Percentiles rank a stretch among this genome's conserved stretches.
Evolutionary conservation across 2,329 filamentous ascomycete genomes (phyloP).

Genomic region (Cyanodermella asteris): DNA sequence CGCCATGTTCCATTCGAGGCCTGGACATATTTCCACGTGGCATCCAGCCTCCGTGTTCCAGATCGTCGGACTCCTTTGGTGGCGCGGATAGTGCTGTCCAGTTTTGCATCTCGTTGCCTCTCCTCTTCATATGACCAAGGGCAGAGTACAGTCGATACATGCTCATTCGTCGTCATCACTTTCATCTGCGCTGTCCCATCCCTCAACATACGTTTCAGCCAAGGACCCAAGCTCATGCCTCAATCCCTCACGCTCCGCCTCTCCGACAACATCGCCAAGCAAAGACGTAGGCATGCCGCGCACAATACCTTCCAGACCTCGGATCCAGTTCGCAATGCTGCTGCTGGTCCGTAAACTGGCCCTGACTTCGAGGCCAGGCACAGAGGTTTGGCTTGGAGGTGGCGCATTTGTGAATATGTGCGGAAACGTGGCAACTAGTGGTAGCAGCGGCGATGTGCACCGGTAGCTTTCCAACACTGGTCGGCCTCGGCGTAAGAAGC

Average conservation of each 20-base stretch:
- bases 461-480: too few species aligned
- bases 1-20: too few species aligned
- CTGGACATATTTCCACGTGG: too few species aligned
- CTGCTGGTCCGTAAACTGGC: slow-evolving; percentile 50
- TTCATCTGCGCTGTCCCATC: slow-evolving; percentile 21
- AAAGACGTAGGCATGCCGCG: slow-evolving; percentile 34
- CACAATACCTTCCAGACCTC: slow-evolving; percentile 41
- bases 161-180: slow-evolving; percentile 19
- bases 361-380: slow-evolving; percentile 26
- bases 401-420: slow-evolving; percentile 37
- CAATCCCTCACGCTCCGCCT: slow-evolving; percentile 71
- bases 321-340: slow-evolving; percentile 46
- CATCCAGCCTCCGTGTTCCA: too few species aligned
- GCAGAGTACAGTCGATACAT: too few species aligned
- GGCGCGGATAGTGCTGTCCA: too few species aligned
- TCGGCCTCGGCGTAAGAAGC: too few species aligned
- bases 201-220: slow-evolving; percentile 71
- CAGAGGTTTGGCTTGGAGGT: slow-evolving; percentile 16
- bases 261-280: too few species aligned
- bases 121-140: too few species aligned
- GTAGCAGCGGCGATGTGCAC: slow-evolving; percentile 44
- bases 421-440: slow-evolving; percentile 68
- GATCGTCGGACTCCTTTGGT: too few species aligned
- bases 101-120: too few species aligned
- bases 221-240: slow-evolving; percentile 62